These are phyloP conservation scores for Plantago elongata DNA, from an alignment of 257 asterid species.

Conservation along the genomic window DNA sequence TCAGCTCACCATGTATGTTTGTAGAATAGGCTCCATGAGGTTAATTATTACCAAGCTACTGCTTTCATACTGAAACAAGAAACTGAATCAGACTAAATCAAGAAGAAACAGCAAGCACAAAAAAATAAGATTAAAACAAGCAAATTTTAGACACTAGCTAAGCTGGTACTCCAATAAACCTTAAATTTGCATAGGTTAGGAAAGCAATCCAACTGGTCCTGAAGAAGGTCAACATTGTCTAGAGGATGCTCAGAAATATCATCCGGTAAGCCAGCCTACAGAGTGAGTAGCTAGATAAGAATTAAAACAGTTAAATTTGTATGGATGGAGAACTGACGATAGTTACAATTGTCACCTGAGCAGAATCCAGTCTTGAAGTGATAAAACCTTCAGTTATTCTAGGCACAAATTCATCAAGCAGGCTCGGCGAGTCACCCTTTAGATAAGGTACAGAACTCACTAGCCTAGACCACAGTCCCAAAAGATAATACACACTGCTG, in stretches of 20 bases:
- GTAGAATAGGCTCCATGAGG: constrained; percentile 83
- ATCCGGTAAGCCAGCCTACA: constrained; percentile 64
- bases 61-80: constrained; percentile 76
- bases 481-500: constrained; percentile 91
- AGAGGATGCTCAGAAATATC: constrained; percentile 92
- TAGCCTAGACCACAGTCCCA: constrained; percentile 98
- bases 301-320: constrained; percentile 1
- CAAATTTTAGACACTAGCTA: constrained; percentile 5
- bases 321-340: constrained; percentile 4
- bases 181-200: constrained; percentile 92
- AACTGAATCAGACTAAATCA: constrained; percentile 16
- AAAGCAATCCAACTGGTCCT: constrained; percentile 94
- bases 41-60: constrained; percentile 85
- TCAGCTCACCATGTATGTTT: constrained; percentile 67
- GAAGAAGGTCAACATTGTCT: constrained; percentile 96
- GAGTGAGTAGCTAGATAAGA: constrained; percentile 19
- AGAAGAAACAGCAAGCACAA: constrained; percentile 10
- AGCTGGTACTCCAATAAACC: constrained; percentile 34
- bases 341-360: constrained; percentile 54
- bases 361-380: constrained; percentile 90
- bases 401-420: constrained; percentile 96
- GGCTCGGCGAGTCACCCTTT: constrained; percentile 95
- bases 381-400: constrained; percentile 89
- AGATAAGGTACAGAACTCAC: constrained; percentile 92
- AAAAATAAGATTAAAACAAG: not conserved